Conservation (phyloP, 106 monocot species). For the Allium fistulosum region DNA sequence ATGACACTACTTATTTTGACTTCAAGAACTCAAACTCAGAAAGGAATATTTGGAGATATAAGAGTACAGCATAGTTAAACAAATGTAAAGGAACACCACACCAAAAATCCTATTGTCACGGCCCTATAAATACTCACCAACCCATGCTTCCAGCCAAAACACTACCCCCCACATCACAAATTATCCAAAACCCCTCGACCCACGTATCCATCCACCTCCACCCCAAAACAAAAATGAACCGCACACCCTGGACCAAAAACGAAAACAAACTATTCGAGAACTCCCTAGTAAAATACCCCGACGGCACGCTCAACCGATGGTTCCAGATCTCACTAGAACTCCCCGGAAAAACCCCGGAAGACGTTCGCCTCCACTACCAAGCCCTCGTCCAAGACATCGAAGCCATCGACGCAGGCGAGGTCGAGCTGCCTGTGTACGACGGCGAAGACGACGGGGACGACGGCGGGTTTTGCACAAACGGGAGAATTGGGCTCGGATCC, state of each 20-base stretch:
- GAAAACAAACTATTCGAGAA: slow-evolving; percentile 50
- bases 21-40: too few relatives aligned
- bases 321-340: slow-evolving; percentile 22
- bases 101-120: too few relatives aligned
- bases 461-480: neutral
- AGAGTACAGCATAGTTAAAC: too few relatives aligned
- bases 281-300: slow-evolving; percentile 33
- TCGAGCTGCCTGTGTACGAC: slow-evolving; percentile 23
- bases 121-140: too few relatives aligned
- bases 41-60: too few relatives aligned
- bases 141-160: too few relatives aligned
- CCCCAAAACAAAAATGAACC: neutral
- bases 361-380: slow-evolving; percentile 24
- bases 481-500: too few relatives aligned
- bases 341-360: slow-evolving; percentile 25
- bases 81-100: too few relatives aligned
- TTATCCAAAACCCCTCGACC: neutral
- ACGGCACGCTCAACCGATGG: slow-evolving; percentile 39
- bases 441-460: slow-evolving; percentile 6
- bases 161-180: neutral
- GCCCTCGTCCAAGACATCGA: slow-evolving; percentile 33
- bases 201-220: neutral
- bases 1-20: too few relatives aligned
- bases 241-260: slow-evolving; percentile 17
- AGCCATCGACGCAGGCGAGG: slow-evolving; percentile 33